Conservation (phyloP, 495 filamentous ascomycete genomes). For the Oleoguttula mirabilis region DNA sequence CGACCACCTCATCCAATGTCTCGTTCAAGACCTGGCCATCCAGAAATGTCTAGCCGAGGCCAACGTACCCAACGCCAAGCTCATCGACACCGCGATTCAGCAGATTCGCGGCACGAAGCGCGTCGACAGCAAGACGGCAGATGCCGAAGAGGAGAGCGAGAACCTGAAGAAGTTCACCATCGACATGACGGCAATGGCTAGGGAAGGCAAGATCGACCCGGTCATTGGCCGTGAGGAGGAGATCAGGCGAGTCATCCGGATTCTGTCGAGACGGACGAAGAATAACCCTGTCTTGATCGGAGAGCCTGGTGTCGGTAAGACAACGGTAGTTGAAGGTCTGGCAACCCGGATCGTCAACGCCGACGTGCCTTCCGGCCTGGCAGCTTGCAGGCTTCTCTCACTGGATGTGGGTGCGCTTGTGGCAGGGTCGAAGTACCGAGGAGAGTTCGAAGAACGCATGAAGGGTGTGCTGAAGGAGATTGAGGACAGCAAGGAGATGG, state of each 20-base stretch:
- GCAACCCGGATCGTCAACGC: conserved; percentile 89
- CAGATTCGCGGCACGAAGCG: conserved; percentile 81
- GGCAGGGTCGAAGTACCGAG: conserved; percentile 92
- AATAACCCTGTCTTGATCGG: conserved; percentile 96
- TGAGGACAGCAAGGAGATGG: conserved; percentile 88
- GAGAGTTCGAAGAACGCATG: conserved; percentile 98
- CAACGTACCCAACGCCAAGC: conserved; percentile 81
- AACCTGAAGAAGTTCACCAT: conserved; percentile 95
- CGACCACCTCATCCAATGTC: conserved; percentile 77
- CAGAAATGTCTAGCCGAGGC: conserved; percentile 65
- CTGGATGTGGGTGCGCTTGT: conserved; percentile 91
- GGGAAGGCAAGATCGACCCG: conserved; percentile 95
- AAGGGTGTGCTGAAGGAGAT: conserved; percentile 98
- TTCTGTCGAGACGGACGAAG: conserved; percentile 87
- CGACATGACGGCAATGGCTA: conserved; percentile 86
- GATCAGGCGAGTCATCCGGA: conserved; percentile 85
- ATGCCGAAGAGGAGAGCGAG: conserved; percentile 79
- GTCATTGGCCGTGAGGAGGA: conserved; percentile 97
- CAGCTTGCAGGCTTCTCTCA: conserved; percentile 82
- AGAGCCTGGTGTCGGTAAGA: conserved; percentile 97
- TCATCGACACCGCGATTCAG: conserved; percentile 75
- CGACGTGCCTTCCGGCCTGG: conserved; percentile 91
- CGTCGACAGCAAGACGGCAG: conserved; percentile 90
- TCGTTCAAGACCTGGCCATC: conserved; percentile 66
- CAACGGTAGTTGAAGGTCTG: conserved; percentile 94